Evolutionary conservation across 73 alveolate species (phyloP), one percentile per base, ranked within the genome.

Genomic region (Stentor roeselii): DNA sequence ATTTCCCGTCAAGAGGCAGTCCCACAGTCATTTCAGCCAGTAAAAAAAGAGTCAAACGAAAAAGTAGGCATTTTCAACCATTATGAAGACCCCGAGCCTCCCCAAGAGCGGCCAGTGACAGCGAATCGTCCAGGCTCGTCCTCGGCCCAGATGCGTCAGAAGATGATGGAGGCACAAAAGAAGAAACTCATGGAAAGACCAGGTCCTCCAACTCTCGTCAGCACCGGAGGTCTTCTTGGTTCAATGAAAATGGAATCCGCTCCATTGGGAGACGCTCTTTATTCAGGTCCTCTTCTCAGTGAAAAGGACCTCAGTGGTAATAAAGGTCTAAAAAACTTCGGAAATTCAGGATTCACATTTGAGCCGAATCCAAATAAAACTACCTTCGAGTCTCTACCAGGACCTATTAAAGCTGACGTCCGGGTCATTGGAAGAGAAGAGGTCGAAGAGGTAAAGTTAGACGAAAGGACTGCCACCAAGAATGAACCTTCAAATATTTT

Each of bases 11-110:
- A n/a, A n/a, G n/a, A n/a, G n/a, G n/a, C n/a, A n/a, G n/a, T n/a
- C n/a, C n/a, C n/a, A n/a, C n/a, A n/a, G n/a, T n/a, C n/a, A n/a
- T 21, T 67, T 2, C 80, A 67, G 42, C 80, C 80, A 27, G 80
- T 0, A 30, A 67, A 32, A 67, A 67, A 67, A 34, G 80, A 67
- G 34, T 11, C 15, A 21, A 67, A 32, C 41, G 80, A 67, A 67
- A 67, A 67, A 67, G 80, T 67, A 27, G 80, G 80, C 11, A 27
- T 67, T 67, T 14, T 67, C 21, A 67, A 67, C 37, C 21, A 11
- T 50, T 6, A 11, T 50, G 67, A 50, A 11, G 67, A 50, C 6
- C 6, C 30, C 21, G 80, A 67, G 34, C 0, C 21, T 21, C 80
- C 80, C 14, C 41, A 67, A 34, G 34, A 2, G 21, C 80, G 80